phyloP scores from a whole-genome alignment of 345 rosid species.

The Arabidopsis thaliana region TAIR10.1 NC_003076.8:23239501-23240000 shows the following conservation, averaged over 20 bases:
- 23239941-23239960: neutral
- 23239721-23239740: neutral
- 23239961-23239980: too few relatives aligned
- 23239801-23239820: too few relatives aligned
- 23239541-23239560: conserved; percentile 49
- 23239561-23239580: conserved; percentile 33
- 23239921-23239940: neutral
- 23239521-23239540: conserved; percentile 39
- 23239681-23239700: too few relatives aligned
- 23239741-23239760: neutral
- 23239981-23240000: too few relatives aligned
- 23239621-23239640: too few relatives aligned
- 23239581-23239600: neutral
- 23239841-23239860: too few relatives aligned
- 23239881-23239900: neutral
- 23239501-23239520: conserved; percentile 44
- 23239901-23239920: neutral
- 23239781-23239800: neutral
- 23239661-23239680: neutral
- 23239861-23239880: too few relatives aligned
- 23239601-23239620: neutral
- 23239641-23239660: neutral
- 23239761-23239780: neutral
- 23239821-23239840: too few relatives aligned
- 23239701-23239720: too few relatives aligned